Percentiles rank a stretch among this genome's conserved stretches.
Evolutionary conservation across 176 grass and related monocot genomes (phyloP).

Genomic region (Oryza longistaminata): DNA sequence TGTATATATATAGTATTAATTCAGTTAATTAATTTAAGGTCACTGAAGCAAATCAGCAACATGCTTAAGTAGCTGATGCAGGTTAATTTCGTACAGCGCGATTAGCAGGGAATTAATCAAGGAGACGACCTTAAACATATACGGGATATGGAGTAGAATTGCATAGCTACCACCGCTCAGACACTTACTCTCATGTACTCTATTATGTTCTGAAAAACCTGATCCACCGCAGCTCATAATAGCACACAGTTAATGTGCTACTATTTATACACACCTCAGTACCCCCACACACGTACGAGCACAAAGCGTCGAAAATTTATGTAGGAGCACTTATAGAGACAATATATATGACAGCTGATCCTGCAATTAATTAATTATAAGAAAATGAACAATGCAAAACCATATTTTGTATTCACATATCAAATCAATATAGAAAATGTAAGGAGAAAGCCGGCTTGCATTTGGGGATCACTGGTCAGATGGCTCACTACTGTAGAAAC

Average conservation of each 20-base stretch:
- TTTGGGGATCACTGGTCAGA: too few species aligned
- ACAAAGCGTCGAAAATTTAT: not conserved
- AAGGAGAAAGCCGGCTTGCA: too few species aligned
- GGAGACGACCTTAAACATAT: not conserved
- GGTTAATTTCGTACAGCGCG: not conserved
- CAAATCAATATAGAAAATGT: too few species aligned
- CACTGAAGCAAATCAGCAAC: not conserved
- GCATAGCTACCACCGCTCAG: not conserved
- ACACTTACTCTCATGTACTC: not conserved
- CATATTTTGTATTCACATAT: not conserved
- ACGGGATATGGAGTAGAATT: not conserved
- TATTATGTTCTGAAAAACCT: not conserved
- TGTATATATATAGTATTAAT: not conserved
- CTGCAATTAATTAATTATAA: not conserved
- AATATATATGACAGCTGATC: not conserved
- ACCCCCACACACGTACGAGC: not conserved
- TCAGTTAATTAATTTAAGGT: not conserved
- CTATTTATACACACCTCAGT: not conserved
- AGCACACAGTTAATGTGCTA: not conserved
- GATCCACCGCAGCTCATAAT: slow-evolving; percentile 13
- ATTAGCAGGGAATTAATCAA: not conserved
- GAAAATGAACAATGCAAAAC: not conserved
- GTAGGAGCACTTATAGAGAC: not conserved
- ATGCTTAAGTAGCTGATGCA: not conserved
- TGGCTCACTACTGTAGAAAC: too few species aligned